Evolutionary conservation across 1,139 yeast genomes (phyloP).

Genomic region (Zygoascus sp.): DNA sequence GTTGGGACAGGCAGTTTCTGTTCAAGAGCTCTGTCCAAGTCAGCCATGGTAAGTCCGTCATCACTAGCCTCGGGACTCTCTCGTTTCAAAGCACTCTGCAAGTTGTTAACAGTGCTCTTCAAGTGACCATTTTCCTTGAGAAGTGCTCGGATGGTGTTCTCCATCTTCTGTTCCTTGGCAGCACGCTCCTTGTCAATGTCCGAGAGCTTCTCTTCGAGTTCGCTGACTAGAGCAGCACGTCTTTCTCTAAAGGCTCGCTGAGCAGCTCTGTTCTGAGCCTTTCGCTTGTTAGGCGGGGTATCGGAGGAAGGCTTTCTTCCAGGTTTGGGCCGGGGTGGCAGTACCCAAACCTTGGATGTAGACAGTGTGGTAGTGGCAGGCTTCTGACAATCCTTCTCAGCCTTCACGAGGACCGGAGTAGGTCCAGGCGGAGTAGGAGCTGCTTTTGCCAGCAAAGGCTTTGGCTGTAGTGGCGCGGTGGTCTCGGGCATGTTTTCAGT

Average conservation of each 20-base stretch:
- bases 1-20: slow-evolving; percentile 35
- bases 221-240: slow-evolving; percentile 57
- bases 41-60: slow-evolving; percentile 31
- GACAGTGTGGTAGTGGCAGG: slow-evolving; percentile 27
- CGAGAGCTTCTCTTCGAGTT: slow-evolving; percentile 50
- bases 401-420: slow-evolving; percentile 12
- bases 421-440: slow-evolving; percentile 8
- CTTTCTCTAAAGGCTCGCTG: slow-evolving; percentile 88
- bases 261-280: slow-evolving; percentile 93
- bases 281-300: slow-evolving; percentile 52
- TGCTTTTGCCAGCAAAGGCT: slow-evolving; percentile 15
- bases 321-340: slow-evolving; percentile 89
- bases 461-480: slow-evolving; percentile 10
- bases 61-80: slow-evolving; percentile 8
- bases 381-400: slow-evolving; percentile 9
- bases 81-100: slow-evolving; percentile 33
- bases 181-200: slow-evolving; percentile 58
- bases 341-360: slow-evolving; percentile 84
- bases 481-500: slow-evolving; percentile 1
- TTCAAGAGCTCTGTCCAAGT: slow-evolving; percentile 39
- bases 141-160: slow-evolving; percentile 19
- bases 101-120: slow-evolving; percentile 16
- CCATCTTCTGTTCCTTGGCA: slow-evolving; percentile 24
- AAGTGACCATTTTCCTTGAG: slow-evolving; percentile 23
- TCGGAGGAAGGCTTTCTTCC: slow-evolving; percentile 81